Evolutionary conservation across 441 rosid species (phyloP).

Genomic region (Adansonia gregorii): DNA sequence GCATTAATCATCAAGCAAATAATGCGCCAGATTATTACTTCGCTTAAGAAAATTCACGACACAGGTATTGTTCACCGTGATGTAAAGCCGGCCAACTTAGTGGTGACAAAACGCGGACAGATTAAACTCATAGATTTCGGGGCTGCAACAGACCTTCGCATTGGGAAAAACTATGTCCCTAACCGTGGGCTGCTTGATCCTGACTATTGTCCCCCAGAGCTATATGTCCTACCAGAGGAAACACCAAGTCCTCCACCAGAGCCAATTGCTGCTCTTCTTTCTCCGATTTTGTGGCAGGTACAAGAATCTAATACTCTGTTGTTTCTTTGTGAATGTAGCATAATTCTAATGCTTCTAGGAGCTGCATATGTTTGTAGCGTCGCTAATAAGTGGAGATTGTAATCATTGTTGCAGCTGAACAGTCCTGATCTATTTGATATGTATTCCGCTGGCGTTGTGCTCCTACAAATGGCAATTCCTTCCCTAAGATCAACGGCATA

Average conservation of each 20-base stretch:
- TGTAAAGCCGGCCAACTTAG: slow-evolving; percentile 90
- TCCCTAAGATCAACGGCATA: slow-evolving; percentile 64
- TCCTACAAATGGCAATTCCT: slow-evolving; percentile 94
- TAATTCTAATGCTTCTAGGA: background rate
- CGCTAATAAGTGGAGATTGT: slow-evolving; percentile 21
- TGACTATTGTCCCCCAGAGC: slow-evolving; percentile 91
- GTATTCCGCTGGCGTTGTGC: slow-evolving; percentile 89
- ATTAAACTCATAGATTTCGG: slow-evolving; percentile 97
- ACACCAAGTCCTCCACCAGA: slow-evolving; percentile 97
- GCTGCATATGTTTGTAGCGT: slow-evolving; percentile 11
- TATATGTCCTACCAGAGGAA: slow-evolving; percentile 90
- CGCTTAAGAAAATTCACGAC: slow-evolving; percentile 82
- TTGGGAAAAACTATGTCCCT: slow-evolving; percentile 88
- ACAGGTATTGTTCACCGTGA: slow-evolving; percentile 94
- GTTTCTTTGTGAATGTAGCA: slow-evolving; percentile 6
- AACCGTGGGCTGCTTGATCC: slow-evolving; percentile 77
- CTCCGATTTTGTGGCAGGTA: slow-evolving; percentile 96
- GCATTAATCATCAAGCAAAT: slow-evolving; percentile 91
- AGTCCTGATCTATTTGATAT: slow-evolving; percentile 93
- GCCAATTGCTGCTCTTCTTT: slow-evolving; percentile 90
- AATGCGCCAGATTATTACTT: slow-evolving; percentile 87
- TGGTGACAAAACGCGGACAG: slow-evolving; percentile 87
- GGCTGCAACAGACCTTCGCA: slow-evolving; percentile 96
- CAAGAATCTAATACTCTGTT: background rate
- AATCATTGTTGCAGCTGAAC: slow-evolving; percentile 64